Evolutionary conservation across 2,329 filamentous ascomycete genomes (phyloP).

Genomic region (Hypoxylon sp.): DNA sequence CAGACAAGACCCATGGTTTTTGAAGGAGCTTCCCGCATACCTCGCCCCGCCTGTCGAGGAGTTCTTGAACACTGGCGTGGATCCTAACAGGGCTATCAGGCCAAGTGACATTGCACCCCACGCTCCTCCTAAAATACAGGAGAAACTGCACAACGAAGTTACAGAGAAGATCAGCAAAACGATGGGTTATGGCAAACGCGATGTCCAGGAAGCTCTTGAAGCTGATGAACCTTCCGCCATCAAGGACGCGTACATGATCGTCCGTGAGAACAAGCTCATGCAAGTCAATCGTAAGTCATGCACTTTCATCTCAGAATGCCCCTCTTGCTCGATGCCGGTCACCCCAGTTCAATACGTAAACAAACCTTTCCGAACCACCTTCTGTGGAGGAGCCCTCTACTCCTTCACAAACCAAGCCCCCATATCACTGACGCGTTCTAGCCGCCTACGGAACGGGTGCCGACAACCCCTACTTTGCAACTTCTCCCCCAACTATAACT

Average conservation of each 20-base stretch:
- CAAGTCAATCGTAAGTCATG: conserved; percentile 83
- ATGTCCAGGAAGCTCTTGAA: conserved; percentile 93
- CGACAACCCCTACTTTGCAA: conserved; percentile 59
- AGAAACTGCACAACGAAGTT: conserved; percentile 91
- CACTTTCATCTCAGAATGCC: neutral
- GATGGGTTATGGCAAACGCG: conserved; percentile 95
- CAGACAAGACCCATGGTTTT: conserved; percentile 93
- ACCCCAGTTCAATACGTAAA: neutral
- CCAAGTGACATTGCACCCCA: conserved; percentile 84
- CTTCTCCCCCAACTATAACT: conserved; percentile 62
- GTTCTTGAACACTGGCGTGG: conserved; percentile 92
- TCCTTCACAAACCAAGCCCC: neutral
- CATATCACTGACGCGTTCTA: conserved; percentile 51
- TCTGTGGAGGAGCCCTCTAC: neutral
- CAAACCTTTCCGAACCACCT: neutral
- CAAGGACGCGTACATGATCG: conserved; percentile 98
- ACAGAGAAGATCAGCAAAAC: conserved; percentile 97
- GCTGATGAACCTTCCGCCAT: conserved; percentile 96
- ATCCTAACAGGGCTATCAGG: conserved; percentile 91
- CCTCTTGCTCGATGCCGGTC: neutral
- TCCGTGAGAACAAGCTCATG: conserved; percentile 98
- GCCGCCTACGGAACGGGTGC: conserved; percentile 60
- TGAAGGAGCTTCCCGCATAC: conserved; percentile 86
- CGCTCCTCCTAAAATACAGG: conserved; percentile 81
- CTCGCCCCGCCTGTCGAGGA: conserved; percentile 89